These are phyloP conservation scores for Rhinocladiella mackenziei DNA, from an alignment of 2,329 filamentous ascomycete species.

Conservation along the genomic window DNA sequence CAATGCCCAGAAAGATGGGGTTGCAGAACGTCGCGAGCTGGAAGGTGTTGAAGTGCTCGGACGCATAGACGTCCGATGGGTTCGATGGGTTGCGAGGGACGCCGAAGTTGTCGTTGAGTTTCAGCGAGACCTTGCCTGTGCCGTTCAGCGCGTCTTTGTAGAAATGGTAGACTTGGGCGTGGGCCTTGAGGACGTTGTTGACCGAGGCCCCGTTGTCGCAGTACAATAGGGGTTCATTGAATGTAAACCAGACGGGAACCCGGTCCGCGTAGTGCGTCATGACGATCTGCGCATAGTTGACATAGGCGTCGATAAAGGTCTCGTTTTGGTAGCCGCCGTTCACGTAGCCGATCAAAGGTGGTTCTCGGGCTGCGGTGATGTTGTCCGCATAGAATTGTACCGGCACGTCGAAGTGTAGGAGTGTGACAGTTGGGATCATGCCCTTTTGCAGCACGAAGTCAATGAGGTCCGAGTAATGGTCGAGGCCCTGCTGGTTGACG, in stretches of 20 bases:
- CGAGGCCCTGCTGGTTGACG: slow-evolving; percentile 45
- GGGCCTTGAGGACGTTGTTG: slow-evolving; percentile 39
- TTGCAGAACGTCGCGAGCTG: slow-evolving; percentile 43
- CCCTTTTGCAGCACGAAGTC: slow-evolving; percentile 42
- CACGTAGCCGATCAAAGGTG: slow-evolving; percentile 23
- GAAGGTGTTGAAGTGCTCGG: slow-evolving; percentile 35
- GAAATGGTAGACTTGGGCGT: slow-evolving; percentile 39
- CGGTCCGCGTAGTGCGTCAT: slow-evolving; percentile 39
- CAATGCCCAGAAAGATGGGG: slow-evolving; percentile 43
- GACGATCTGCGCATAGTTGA: slow-evolving; percentile 39
- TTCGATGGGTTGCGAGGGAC: slow-evolving; percentile 32
- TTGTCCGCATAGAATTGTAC: slow-evolving; percentile 24
- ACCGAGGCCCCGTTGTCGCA: slow-evolving; percentile 35
- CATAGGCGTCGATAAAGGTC: slow-evolving; percentile 31
- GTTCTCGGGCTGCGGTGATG: slow-evolving; percentile 11
- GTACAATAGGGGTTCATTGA: slow-evolving; percentile 41
- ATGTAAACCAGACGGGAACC: slow-evolving; percentile 40
- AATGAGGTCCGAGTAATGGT: slow-evolving; percentile 50
- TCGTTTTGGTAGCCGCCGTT: slow-evolving; percentile 35
- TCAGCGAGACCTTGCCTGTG: slow-evolving; percentile 33
- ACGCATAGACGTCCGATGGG: slow-evolving; percentile 29
- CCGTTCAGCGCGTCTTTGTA: slow-evolving; percentile 35
- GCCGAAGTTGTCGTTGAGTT: slow-evolving; percentile 37
- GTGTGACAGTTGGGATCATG: slow-evolving; percentile 44
- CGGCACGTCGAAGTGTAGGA: slow-evolving; percentile 31